Conservation (phyloP, 192 early-diverging fungal species). For the Coemansia sp. region DNA sequence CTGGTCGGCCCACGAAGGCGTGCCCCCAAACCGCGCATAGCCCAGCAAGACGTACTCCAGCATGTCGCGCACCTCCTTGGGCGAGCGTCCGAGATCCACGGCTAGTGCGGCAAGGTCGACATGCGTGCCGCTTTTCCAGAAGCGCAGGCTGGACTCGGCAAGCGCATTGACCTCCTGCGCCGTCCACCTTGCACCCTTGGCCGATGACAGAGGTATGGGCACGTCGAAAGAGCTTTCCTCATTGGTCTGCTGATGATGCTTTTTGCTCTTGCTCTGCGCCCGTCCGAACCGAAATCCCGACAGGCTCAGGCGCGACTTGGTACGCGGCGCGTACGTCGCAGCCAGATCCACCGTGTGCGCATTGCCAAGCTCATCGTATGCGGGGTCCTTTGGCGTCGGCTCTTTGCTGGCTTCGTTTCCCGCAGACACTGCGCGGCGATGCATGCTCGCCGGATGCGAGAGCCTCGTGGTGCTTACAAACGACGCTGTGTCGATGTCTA, state of each 20-base stretch:
- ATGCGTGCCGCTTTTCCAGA: constrained; percentile 32
- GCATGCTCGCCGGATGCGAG: constrained; percentile 4
- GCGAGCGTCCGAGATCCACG: constrained; percentile 22
- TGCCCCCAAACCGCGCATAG: constrained; percentile 37
- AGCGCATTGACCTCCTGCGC: constrained; percentile 28
- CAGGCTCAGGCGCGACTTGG: constrained; percentile 25
- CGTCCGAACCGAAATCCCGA: constrained; percentile 24
- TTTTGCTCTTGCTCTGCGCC: constrained; percentile 15
- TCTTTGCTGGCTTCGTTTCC: constrained; percentile 16
- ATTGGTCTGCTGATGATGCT: constrained; percentile 7
- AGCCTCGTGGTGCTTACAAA: constrained; percentile 12
- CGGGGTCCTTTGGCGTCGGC: not conserved
- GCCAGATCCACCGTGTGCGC: constrained; percentile 8
- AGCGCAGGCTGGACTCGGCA: constrained; percentile 25
- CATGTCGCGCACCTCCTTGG: constrained; percentile 34
- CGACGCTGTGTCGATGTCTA: constrained; percentile 5
- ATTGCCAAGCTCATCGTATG: not conserved
- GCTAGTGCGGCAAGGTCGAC: constrained; percentile 22
- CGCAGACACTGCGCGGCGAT: constrained; percentile 23
- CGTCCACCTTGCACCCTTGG: constrained; percentile 18
- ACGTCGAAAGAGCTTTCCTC: not conserved
- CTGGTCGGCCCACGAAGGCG: constrained; percentile 32
- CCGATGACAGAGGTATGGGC: not conserved
- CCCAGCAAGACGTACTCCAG: constrained; percentile 45
- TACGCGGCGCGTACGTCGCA: not conserved